Evolutionary conservation across 1,284 basidiomycete species (phyloP).

Genomic region (Sanguinoderma infundibulare): DNA sequence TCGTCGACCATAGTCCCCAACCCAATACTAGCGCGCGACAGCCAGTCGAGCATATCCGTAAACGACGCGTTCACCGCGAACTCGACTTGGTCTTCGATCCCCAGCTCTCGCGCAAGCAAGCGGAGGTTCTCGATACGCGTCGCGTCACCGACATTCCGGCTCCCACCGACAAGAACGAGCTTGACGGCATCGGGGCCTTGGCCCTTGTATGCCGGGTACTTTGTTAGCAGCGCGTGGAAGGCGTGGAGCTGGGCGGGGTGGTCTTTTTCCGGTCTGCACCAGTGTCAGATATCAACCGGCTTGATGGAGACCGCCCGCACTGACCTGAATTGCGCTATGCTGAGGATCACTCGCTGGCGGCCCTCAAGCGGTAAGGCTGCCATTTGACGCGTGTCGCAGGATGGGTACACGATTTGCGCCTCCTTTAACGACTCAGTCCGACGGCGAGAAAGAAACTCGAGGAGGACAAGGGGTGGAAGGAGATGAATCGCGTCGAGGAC

Average conservation of each 20-base stretch:
- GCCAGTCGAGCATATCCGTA: conserved; percentile 66
- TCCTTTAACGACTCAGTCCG: conserved; percentile 23
- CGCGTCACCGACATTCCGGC: conserved; percentile 79
- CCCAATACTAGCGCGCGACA: conserved; percentile 82
- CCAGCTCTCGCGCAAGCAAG: conserved; percentile 63
- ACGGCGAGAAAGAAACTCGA: conserved; percentile 28
- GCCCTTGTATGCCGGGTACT: conserved; percentile 60
- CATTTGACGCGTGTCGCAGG: conserved; percentile 88
- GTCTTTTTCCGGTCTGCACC: conserved; percentile 89
- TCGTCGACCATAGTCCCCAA: conserved; percentile 98
- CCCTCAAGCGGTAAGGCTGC: conserved; percentile 61
- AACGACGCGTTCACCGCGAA: conserved; percentile 90
- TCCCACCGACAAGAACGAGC: conserved; percentile 84
- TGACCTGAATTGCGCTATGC: conserved; percentile 91
- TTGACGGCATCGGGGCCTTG: conserved; percentile 41
- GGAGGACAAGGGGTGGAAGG: conserved; percentile 32
- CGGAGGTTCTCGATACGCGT: conserved; percentile 69
- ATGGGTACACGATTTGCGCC: conserved; percentile 81
- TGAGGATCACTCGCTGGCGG: conserved; percentile 75
- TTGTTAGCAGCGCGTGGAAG: conserved; percentile 63
- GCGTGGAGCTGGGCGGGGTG: conserved; percentile 83
- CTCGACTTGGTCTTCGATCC: conserved; percentile 72
- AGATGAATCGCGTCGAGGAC: conserved; percentile 50
- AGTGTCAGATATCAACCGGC: not conserved
- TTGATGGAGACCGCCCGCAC: conserved; percentile 17